Evolutionary conservation across 371 early-diverging fungal species (phyloP), one percentile per base, ranked within the genome.

Genomic region (Cladochytrium tenue): DNA sequence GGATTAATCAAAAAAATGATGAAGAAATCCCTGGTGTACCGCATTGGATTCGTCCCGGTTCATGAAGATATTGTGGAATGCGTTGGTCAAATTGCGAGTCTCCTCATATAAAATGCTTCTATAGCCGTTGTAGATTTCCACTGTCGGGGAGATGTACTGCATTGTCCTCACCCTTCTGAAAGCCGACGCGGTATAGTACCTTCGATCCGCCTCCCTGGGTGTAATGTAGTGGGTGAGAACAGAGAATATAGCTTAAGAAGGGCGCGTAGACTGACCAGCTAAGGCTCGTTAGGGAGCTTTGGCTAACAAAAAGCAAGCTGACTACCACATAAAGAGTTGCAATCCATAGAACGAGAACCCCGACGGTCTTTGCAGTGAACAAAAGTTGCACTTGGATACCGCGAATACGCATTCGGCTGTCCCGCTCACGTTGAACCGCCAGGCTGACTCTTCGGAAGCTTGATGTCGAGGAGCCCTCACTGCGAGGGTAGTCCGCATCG

Each of bases 31-130:
- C n/a, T n/a, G n/a, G n/a, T 28, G 52, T 10, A 25, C 10, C 1
- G 32, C 56, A 55, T n/a, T 15, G 5, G 59, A 4, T 36, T 66
- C 13, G 30, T 66, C 67, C 31, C 62, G 53, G 31, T 32, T 60
- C 25, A 51, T 1, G 56, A 53, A 66, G 13, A 60, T 20, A 20
- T 27, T 51, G 17, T 60, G 27, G 4, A 23, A 27, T 7, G 33
- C 32, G 1, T 13, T 32, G 4, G 67, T 60, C 1, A 66, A 51
- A 30, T 60, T 66, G 51, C 43, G 1, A 60, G 60, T 66, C 43
- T 66, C 67, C 10, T 60, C 20, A 13, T 23, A 23, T 10, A 66
- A n/a, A 0, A n/a, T 10, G n/a, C 17, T 53, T 53, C 43, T 31
- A 7, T 7, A 7, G 20, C 13, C 43, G 13, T 13, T 43, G 43